Evolutionary conservation across 768 basidiomycete genomes (phyloP), one percentile per base, ranked within the genome.

Genomic region (Punctularia strigosozonata): DNA sequence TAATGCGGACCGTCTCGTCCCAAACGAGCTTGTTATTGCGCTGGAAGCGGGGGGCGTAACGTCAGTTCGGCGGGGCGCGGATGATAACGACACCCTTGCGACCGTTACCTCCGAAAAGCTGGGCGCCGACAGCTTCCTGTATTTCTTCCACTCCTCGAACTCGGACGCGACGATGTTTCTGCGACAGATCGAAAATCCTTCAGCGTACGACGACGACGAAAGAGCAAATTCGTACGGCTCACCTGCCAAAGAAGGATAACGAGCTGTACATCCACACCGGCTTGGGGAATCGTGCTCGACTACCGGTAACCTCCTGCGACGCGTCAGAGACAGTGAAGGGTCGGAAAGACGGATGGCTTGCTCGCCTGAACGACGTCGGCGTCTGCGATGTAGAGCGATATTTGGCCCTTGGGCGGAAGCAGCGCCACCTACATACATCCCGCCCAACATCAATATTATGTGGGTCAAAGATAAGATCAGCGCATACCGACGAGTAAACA

Each of bases 151-250:
- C 42, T 73, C 64, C 3, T 73, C 69, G 18, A 70, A 73, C 46
- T 81, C 79, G 0, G 74, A 71, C 2, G 65, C 68, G n/a, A 82
- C 66, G 31, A 81, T 73, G 45, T 81, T 84, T 5, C n/a, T n/a
- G n/a, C n/a, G n/a, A n/a, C n/a, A n/a, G n/a, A n/a, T n/a, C n/a
- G n/a, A n/a, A n/a, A n/a, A n/a, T n/a, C n/a, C n/a, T n/a, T n/a
- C n/a, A n/a, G n/a, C n/a, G n/a, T n/a, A n/a, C n/a, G n/a, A n/a
- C n/a, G n/a, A n/a, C n/a, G n/a, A n/a, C n/a, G n/a, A n/a, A n/a
- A n/a, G n/a, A n/a, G n/a, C n/a, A n/a, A n/a, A n/a, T n/a, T n/a
- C n/a, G n/a, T n/a, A n/a, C n/a, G n/a, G n/a, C n/a, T n/a, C n/a
- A n/a, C n/a, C 50, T 49, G 5, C 80, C 79, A 48, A 69, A 81